A percentile compares a stretch with the other conserved stretches of the same genome.
These are phyloP conservation scores for Russula lepida DNA, from an alignment of 768 basidiomycete genomes.

Conservation along the genomic window DNA sequence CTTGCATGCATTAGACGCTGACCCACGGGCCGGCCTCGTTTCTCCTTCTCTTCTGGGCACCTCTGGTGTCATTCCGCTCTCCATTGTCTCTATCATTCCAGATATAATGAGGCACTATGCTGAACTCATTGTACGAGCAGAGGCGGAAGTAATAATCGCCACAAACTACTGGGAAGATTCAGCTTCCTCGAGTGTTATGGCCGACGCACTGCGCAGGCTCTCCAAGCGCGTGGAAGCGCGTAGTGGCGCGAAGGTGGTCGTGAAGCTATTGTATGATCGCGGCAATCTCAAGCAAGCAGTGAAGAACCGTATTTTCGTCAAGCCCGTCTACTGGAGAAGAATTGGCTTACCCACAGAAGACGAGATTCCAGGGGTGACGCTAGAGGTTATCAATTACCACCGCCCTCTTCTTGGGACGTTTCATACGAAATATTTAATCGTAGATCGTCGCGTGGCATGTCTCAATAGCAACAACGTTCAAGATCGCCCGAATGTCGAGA, in stretches of 20 bases:
- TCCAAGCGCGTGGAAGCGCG: slow-evolving; percentile 39
- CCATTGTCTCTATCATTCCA: slow-evolving; percentile 56
- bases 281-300: slow-evolving; percentile 47
- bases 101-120: slow-evolving; percentile 68
- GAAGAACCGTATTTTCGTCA: slow-evolving; percentile 41
- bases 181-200: slow-evolving; percentile 42
- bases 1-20: slow-evolving; percentile 46
- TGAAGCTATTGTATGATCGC: slow-evolving; percentile 65
- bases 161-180: slow-evolving; percentile 57
- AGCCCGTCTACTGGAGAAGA: slow-evolving; percentile 37
- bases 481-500: slow-evolving; percentile 44
- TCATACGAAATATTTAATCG: slow-evolving; percentile 62
- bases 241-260: slow-evolving; percentile 40
- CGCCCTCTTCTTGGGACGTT: slow-evolving; percentile 56
- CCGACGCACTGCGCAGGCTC: slow-evolving; percentile 30
- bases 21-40: slow-evolving; percentile 48
- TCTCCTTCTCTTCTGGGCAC: slow-evolving; percentile 57
- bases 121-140: slow-evolving; percentile 50
- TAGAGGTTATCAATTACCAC: slow-evolving; percentile 54
- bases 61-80: slow-evolving; percentile 53
- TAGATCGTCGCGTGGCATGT: slow-evolving; percentile 58
- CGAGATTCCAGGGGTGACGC: slow-evolving; percentile 51
- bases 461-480: slow-evolving; percentile 66
- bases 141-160: slow-evolving; percentile 57
- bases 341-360: slow-evolving; percentile 44